phyloP scores from a whole-genome alignment of 164 flowering plant genomes.

The Euptelea pleiosperma region DNA sequence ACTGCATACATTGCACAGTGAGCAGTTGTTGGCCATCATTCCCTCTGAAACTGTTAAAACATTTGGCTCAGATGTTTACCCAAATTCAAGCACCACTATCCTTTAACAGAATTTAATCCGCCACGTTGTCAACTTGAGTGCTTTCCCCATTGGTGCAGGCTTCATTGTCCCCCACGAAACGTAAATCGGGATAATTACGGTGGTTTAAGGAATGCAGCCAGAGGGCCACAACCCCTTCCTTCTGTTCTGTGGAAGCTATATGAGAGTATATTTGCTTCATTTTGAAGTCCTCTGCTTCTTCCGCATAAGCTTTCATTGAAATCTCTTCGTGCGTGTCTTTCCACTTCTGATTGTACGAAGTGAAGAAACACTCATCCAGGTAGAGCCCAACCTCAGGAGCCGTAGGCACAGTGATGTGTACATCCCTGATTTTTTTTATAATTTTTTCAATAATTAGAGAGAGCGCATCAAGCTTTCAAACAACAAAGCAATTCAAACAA shows the following conservation, averaged over 20 bases:
- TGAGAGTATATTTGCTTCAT: slow-evolving; percentile 80
- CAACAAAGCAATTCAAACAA: background rate
- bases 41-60: background rate
- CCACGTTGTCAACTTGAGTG: slow-evolving; percentile 23
- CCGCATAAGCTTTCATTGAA: slow-evolving; percentile 69
- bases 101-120: slow-evolving; percentile 4
- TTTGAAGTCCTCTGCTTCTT: slow-evolving; percentile 85
- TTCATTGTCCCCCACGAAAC: slow-evolving; percentile 14
- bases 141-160: slow-evolving; percentile 7
- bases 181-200: slow-evolving; percentile 86
- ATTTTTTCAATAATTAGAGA: background rate
- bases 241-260: slow-evolving; percentile 74
- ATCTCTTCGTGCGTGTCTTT: slow-evolving; percentile 78
- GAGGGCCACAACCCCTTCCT: slow-evolving; percentile 72
- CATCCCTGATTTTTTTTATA: slow-evolving; percentile 43
- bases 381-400: slow-evolving; percentile 97
- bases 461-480: background rate
- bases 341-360: slow-evolving; percentile 90
- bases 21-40: background rate
- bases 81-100: background rate
- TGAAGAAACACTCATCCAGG: slow-evolving; percentile 85
- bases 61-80: background rate
- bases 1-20: background rate
- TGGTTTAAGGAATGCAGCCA: slow-evolving; percentile 94
- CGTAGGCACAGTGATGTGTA: slow-evolving; percentile 77